Conservation (phyloP, 1,284 basidiomycete genomes). For the Austroboletus niveus region DNA sequence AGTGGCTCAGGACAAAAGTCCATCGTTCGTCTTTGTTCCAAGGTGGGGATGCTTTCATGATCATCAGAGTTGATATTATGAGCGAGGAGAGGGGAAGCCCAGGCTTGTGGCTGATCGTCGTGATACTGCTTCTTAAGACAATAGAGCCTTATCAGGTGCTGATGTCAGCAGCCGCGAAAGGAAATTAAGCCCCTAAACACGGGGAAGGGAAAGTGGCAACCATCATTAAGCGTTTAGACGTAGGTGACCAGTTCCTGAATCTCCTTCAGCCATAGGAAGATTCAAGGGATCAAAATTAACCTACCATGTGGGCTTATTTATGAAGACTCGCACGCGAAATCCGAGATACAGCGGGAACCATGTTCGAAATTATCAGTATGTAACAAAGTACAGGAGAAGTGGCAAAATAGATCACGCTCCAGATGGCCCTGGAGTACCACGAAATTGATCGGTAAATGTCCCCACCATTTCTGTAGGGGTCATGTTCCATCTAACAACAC, state of each 20-base stretch:
- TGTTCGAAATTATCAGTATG: slow-evolving; percentile 2
- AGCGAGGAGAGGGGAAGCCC: background rate
- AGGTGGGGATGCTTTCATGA: background rate
- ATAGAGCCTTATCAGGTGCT: slow-evolving; percentile 2
- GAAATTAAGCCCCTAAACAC: slow-evolving; percentile 1
- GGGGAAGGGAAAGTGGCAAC: no score
- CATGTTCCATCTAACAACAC: slow-evolving; percentile 33
- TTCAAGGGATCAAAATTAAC: background rate
- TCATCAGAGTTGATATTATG: background rate
- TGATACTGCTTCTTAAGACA: slow-evolving; percentile 1
- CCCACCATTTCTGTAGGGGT: slow-evolving; percentile 25
- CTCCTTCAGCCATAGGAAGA: background rate
- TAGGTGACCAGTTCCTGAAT: background rate
- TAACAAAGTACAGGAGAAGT: slow-evolving; percentile 3
- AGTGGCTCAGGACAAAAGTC: slow-evolving; percentile 23
- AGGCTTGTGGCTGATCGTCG: background rate
- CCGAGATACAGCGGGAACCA: background rate
- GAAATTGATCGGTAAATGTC: slow-evolving; percentile 13
- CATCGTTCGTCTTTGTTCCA: background rate
- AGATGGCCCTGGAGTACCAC: slow-evolving; percentile 2
- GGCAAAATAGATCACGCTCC: slow-evolving; percentile 5
- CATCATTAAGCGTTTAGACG: background rate
- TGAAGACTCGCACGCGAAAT: background rate
- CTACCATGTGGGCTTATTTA: background rate
- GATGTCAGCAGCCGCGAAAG: slow-evolving; percentile 5